These are phyloP conservation scores for Termitomyces sp. DNA, from an alignment of 768 basidiomycete species.

Conservation along the genomic window DNA sequence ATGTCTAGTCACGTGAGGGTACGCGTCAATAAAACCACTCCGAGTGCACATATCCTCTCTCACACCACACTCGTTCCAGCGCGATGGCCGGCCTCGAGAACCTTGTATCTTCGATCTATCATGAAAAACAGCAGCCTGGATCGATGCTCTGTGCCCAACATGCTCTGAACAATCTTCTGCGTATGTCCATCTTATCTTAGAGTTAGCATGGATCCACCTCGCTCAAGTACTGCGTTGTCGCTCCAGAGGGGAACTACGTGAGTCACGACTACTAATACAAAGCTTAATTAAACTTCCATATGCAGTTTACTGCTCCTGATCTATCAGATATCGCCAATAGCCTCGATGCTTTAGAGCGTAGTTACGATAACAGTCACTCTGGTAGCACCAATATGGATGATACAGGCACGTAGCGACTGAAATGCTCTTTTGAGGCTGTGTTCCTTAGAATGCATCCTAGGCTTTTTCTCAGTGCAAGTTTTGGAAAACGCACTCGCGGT, in stretches of 20 bases:
- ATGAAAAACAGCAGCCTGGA: conserved; percentile 71
- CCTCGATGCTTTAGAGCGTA: conserved; percentile 61
- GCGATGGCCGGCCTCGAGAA: conserved; percentile 41
- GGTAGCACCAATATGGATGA: conserved; percentile 87
- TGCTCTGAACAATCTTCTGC: conserved; percentile 75
- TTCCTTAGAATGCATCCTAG: conserved; percentile 26
- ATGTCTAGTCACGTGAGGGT: conserved; percentile 1
- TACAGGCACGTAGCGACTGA: conserved; percentile 45
- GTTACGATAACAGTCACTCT: conserved; percentile 44
- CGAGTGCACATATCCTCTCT: not conserved
- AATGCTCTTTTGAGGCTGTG: not conserved
- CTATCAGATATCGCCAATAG: conserved; percentile 67
- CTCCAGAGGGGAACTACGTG: conserved; percentile 39
- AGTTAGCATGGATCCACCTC: conserved; percentile 4
- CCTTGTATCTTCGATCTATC: conserved; percentile 59
- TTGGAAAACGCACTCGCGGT: conserved; percentile 79
- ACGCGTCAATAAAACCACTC: conserved; percentile 9
- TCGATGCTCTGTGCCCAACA: conserved; percentile 88
- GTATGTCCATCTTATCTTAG: conserved; percentile 35
- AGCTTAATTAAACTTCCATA: not conserved
- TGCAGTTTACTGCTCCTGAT: conserved; percentile 74
- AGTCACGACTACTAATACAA: conserved; percentile 6
- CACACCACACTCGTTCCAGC: not conserved
- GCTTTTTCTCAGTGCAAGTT: conserved; percentile 91
- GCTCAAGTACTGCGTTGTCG: conserved; percentile 6